Percentiles rank a stretch among this genome's conserved stretches.
These are phyloP conservation scores for Wilcoxina mikolae DNA, from an alignment of 495 filamentous ascomycete genomes.

Conservation along the genomic window DNA sequence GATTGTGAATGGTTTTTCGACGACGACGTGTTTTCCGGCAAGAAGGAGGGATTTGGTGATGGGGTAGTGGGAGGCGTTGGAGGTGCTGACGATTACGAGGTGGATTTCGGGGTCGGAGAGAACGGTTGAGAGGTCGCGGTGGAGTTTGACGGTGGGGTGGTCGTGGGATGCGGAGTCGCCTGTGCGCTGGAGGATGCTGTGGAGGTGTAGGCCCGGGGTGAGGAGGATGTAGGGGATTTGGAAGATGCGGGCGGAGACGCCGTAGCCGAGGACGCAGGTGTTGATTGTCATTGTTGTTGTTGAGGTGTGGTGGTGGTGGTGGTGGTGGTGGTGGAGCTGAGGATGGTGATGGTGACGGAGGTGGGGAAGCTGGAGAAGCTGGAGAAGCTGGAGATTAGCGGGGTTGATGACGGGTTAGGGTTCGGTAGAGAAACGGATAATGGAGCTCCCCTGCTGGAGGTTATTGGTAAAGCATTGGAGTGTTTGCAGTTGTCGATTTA, in stretches of 20 bases:
- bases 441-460: too few relatives aligned
- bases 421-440: too few relatives aligned
- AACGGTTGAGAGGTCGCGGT: conserved; percentile 46
- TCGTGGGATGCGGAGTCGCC: conserved; percentile 44
- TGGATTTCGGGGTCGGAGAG: conserved; percentile 47
- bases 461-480: too few relatives aligned
- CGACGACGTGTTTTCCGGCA: conserved; percentile 67
- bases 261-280: conserved; percentile 49
- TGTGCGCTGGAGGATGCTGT: conserved; percentile 68
- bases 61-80: conserved; percentile 58
- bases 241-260: conserved; percentile 75
- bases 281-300: conserved; percentile 29
- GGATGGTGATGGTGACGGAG: background rate
- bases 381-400: background rate
- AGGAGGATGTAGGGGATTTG: conserved; percentile 72
- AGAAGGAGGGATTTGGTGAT: conserved; percentile 52
- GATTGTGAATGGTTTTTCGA: conserved; percentile 81
- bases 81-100: conserved; percentile 59
- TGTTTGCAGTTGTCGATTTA: too few relatives aligned
- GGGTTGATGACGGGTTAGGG: too few relatives aligned
- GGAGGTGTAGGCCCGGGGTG: conserved; percentile 49
- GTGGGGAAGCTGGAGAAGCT: background rate
- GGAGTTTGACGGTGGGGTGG: conserved; percentile 49
- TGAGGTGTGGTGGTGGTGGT: background rate
- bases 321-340: background rate